Conservation (phyloP, 148 eudicot species). For the Fallopia convolvulus region DNA sequence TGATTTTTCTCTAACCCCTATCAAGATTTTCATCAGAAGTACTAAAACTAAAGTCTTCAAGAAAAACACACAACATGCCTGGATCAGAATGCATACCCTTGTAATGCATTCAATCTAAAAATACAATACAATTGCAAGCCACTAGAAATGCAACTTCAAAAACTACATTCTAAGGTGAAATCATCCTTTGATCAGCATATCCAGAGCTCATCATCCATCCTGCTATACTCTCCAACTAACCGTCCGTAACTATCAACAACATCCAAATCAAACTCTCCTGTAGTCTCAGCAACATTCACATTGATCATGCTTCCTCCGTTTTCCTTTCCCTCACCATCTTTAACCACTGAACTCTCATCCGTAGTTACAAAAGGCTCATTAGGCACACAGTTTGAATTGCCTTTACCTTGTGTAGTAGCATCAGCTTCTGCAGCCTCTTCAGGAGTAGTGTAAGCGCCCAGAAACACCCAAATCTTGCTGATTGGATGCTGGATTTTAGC, state of each 20-base stretch:
- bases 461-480: background rate
- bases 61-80: no score
- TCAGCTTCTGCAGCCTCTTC: background rate
- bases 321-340: background rate
- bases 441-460: background rate
- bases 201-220: conserved; percentile 3
- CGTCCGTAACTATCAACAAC: background rate
- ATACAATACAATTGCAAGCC: no score
- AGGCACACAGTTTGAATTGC: background rate
- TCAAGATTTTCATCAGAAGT: no score
- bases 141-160: background rate
- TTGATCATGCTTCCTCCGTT: background rate
- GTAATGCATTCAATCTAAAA: no score
- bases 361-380: background rate
- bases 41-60: no score
- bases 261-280: background rate
- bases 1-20: no score
- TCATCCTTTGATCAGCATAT: background rate
- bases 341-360: background rate
- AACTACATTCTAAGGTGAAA: background rate
- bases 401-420: background rate
- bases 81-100: no score
- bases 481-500: conserved; percentile 5
- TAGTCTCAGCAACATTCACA: background rate
- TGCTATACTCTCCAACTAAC: conserved; percentile 5